Conservation (phyloP, 306 rosid genomes). For the Lupinus albus region DNA sequence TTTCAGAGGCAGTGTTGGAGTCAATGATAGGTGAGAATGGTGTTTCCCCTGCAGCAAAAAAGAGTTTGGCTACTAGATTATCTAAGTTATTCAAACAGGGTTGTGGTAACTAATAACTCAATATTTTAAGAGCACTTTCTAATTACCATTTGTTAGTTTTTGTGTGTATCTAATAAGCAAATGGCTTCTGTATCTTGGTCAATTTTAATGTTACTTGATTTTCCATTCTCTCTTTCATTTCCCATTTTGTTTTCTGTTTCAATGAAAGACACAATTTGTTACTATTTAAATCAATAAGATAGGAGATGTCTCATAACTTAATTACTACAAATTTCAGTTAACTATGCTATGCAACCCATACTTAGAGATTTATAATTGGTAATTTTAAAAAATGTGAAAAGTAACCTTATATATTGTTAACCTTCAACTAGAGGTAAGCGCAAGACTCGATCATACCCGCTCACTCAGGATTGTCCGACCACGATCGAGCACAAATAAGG, state of each 20-base stretch:
- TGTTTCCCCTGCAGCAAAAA: constrained; percentile 77
- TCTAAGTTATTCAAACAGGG: constrained; percentile 44
- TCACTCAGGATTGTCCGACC: no score
- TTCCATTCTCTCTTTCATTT: neutral
- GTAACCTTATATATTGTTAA: no score
- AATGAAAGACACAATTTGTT: no score
- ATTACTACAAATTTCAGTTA: no score
- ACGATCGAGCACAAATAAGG: no score
- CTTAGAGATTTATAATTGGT: no score
- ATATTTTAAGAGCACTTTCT: constrained; percentile 7
- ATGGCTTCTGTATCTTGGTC: neutral
- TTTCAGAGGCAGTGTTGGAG: constrained; percentile 68
- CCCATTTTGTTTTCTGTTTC: neutral
- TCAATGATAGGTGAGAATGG: constrained; percentile 75
- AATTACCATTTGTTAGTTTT: neutral
- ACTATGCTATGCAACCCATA: no score
- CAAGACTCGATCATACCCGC: no score
- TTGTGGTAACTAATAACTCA: neutral
- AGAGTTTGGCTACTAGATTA: constrained; percentile 62
- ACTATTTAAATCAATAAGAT: no score
- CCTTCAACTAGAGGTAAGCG: no score
- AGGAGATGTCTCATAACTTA: no score
- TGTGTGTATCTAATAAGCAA: neutral
- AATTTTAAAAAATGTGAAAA: no score
- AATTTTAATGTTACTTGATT: neutral